A percentile compares a stretch with the other conserved stretches of the same genome.
Conservation (phyloP, 2,329 filamentous ascomycete species). For the Fusarium sp. region DNA sequence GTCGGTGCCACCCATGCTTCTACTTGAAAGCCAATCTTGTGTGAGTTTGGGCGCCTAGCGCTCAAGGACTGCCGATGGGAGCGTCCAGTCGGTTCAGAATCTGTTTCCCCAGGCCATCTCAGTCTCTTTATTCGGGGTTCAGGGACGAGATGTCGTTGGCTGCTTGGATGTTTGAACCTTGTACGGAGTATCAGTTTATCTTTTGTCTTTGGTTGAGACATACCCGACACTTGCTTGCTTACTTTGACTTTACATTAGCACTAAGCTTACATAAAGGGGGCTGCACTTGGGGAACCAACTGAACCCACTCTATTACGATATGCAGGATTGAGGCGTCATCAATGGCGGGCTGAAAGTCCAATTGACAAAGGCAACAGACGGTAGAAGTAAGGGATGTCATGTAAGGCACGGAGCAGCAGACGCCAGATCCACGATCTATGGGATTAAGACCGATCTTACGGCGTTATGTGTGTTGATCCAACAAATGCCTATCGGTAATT, state of each 20-base stretch:
- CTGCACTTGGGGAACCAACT: neutral
- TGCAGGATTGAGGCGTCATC: slow-evolving; percentile 18
- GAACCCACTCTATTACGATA: slow-evolving; percentile 14
- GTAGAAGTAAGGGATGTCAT: slow-evolving; percentile 10
- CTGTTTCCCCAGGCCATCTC: neutral
- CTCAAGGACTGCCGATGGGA: slow-evolving; percentile 36
- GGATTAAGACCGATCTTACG: neutral
- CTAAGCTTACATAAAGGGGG: slow-evolving; percentile 17
- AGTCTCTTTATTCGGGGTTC: neutral
- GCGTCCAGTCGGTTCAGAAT: neutral
- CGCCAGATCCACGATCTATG: neutral
- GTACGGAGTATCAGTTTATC: neutral
- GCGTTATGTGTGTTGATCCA: neutral
- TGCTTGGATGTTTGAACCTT: neutral
- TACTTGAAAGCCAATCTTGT: slow-evolving; percentile 15
- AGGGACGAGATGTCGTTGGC: neutral
- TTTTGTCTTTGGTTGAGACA: neutral
- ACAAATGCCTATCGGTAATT: neutral
- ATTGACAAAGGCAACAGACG: neutral
- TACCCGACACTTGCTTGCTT: neutral
- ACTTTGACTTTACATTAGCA: neutral
- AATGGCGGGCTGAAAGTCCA: neutral
- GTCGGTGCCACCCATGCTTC: slow-evolving; percentile 42
- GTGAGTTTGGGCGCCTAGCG: slow-evolving; percentile 27
- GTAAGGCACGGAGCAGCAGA: neutral